Conservation (phyloP, 2,329 filamentous ascomycete species). For the Capronia epimyces region DNA sequence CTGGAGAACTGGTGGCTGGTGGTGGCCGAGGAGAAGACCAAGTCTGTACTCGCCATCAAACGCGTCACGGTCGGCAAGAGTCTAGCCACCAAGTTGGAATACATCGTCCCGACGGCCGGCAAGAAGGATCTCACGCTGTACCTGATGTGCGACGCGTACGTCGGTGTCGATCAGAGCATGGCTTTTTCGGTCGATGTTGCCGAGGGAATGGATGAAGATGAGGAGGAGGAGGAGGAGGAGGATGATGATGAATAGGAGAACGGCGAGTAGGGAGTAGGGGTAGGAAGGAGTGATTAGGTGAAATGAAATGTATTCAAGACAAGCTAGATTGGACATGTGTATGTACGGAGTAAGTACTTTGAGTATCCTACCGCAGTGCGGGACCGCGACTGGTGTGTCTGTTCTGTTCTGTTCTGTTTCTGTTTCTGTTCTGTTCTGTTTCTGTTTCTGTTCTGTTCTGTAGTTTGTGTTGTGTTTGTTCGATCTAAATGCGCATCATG, state of each 20-base stretch:
- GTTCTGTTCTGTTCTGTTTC: no score
- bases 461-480: no score
- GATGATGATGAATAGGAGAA: conserved; percentile 50
- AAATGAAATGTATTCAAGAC: no score
- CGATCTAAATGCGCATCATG: no score
- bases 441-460: no score
- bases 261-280: not conserved
- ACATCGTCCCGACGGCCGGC: conserved; percentile 76
- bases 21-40: conserved; percentile 84
- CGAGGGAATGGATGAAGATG: conserved; percentile 93
- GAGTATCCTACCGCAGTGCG: no score
- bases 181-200: conserved; percentile 77
- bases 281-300: not conserved
- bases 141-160: conserved; percentile 94
- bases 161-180: conserved; percentile 94
- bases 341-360: no score
- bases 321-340: no score
- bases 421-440: no score
- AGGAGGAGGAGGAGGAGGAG: conserved; percentile 74
- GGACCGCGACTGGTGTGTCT: no score
- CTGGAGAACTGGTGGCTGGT: conserved; percentile 99
- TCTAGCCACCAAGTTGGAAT: conserved; percentile 75
- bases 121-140: conserved; percentile 85
- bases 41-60: conserved; percentile 87
- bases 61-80: conserved; percentile 74